These are phyloP conservation scores for Pyricularia sp. DNA, from an alignment of 2,329 filamentous ascomycete genomes.

Conservation along the genomic window DNA sequence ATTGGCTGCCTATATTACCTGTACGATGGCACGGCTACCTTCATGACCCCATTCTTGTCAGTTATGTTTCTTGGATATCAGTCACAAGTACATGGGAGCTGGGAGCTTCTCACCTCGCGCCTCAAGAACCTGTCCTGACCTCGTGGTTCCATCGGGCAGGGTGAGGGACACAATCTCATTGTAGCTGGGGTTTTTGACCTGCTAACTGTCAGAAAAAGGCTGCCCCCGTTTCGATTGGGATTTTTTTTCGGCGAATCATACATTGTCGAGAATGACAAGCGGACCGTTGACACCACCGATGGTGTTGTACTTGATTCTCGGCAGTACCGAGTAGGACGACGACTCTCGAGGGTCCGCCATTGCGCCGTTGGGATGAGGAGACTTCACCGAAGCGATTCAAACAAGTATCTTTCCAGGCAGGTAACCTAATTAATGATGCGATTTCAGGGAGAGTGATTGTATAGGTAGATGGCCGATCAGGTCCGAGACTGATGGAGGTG, in stretches of 20 bases:
- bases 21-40: constrained; percentile 91
- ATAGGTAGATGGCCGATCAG: not conserved
- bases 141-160: constrained; percentile 84
- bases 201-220: constrained; percentile 12
- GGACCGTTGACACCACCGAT: constrained; percentile 96
- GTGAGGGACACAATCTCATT: constrained; percentile 97
- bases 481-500: not conserved
- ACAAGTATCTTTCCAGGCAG: not conserved
- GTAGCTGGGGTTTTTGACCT: constrained; percentile 96
- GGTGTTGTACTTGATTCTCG: constrained; percentile 84
- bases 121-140: constrained; percentile 92
- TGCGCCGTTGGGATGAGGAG: constrained; percentile 11
- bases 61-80: not conserved
- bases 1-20: constrained; percentile 42
- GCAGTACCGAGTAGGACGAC: constrained; percentile 46
- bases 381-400: not conserved
- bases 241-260: constrained; percentile 27
- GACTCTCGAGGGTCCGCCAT: constrained; percentile 46
- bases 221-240: not conserved
- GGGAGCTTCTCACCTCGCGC: constrained; percentile 60
- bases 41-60: not conserved
- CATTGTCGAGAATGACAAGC: constrained; percentile 94
- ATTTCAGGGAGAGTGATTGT: not conserved
- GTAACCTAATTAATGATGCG: not conserved
- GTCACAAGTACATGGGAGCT: not conserved